These are phyloP conservation scores for Waltergamsia citrina DNA, from an alignment of 2,329 filamentous ascomycete species.

Conservation along the genomic window DNA sequence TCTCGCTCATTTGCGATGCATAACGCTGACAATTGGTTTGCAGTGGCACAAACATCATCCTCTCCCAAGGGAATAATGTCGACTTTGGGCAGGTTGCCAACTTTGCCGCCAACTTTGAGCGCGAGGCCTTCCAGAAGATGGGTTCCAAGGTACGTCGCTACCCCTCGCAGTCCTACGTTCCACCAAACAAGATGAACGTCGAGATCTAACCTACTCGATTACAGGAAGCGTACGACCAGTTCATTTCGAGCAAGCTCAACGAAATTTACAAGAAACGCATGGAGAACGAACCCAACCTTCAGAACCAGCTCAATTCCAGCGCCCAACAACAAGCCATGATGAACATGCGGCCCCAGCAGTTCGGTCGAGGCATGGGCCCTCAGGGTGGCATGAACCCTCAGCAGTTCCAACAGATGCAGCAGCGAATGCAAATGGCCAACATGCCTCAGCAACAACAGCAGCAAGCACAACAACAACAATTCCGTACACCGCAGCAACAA, in stretches of 20 bases:
- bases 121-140: conserved; percentile 33
- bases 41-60: background rate
- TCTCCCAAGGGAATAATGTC: conserved; percentile 7
- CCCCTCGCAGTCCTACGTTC: background rate
- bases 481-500: conserved; percentile 16
- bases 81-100: conserved; percentile 31
- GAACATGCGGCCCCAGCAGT: conserved; percentile 33
- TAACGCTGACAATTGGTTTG: background rate
- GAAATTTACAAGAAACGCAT: conserved; percentile 43
- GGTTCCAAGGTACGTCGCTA: conserved; percentile 34
- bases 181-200: background rate
- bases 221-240: conserved; percentile 40
- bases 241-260: conserved; percentile 32
- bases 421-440: conserved; percentile 45
- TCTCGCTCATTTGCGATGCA: background rate
- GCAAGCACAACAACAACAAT: conserved; percentile 13
- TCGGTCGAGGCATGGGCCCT: conserved; percentile 40
- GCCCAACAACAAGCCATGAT: conserved; percentile 35
- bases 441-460: conserved; percentile 36
- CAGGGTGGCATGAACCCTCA: conserved; percentile 41
- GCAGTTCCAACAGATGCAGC: conserved; percentile 48
- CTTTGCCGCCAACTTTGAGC: conserved; percentile 36
- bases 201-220: conserved; percentile 10
- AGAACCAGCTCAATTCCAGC: conserved; percentile 38
- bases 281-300: conserved; percentile 36